phyloP scores from a whole-genome alignment of 169 alveolate species.

The Cryptosporidium viatorum region DNA sequence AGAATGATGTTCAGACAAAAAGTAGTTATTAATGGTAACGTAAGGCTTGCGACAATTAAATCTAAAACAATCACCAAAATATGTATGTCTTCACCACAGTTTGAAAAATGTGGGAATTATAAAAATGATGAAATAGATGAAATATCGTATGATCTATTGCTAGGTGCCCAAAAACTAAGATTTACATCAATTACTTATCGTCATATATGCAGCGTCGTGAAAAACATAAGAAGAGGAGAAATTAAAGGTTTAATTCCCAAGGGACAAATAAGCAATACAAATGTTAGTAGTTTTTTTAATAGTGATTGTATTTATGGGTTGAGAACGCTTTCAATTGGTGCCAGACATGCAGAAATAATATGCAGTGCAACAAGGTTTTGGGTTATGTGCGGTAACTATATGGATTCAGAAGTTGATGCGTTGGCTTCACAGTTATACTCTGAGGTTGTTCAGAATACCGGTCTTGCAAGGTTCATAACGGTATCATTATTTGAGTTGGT shows the following conservation, averaged over 20 bases:
- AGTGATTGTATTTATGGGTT: conserved; percentile 71
- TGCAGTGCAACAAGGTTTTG: conserved; percentile 69
- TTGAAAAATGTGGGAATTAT: conserved; percentile 48
- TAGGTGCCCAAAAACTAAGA: conserved; percentile 66
- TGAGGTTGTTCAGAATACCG: conserved; percentile 58
- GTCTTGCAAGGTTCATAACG: conserved; percentile 44
- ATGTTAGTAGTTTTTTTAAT: conserved; percentile 69
- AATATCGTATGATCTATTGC: conserved; percentile 50
- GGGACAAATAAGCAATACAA: conserved; percentile 25
- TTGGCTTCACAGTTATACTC: conserved; percentile 63
- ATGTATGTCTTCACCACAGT: conserved; percentile 58
- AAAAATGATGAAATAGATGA: conserved; percentile 45
- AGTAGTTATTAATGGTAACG: conserved; percentile 28
- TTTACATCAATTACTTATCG: conserved; percentile 59
- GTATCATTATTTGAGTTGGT: conserved; percentile 34
- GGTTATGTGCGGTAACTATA: conserved; percentile 66
- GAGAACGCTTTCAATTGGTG: conserved; percentile 64
- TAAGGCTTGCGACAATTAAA: conserved; percentile 63
- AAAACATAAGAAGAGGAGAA: conserved; percentile 54
- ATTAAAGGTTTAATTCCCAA: conserved; percentile 43
- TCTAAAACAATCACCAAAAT: conserved; percentile 41
- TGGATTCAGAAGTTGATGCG: conserved; percentile 72
- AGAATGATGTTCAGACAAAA: conserved; percentile 67
- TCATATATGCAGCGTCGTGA: conserved; percentile 63
- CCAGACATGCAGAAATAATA: conserved; percentile 68